These are phyloP conservation scores for Colletotrichum sp. DNA, from an alignment of 2,329 filamentous ascomycete genomes.

Conservation along the genomic window DNA sequence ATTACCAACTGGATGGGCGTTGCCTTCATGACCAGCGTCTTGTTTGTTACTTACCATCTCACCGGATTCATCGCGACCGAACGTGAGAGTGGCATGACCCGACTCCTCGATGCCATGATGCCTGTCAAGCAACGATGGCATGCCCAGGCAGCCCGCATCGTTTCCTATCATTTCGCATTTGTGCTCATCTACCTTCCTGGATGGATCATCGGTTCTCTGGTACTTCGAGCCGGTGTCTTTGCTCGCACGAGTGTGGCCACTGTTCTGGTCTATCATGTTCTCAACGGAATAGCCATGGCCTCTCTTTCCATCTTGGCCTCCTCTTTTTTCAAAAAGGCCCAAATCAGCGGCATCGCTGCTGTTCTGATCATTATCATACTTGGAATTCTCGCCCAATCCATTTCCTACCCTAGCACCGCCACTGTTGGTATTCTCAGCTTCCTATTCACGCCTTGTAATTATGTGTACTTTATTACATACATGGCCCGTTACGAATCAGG, in stretches of 20 bases:
- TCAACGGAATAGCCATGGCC: constrained; percentile 77
- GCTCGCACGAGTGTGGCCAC: constrained; percentile 66
- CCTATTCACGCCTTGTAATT: constrained; percentile 87
- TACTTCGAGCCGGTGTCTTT: constrained; percentile 70
- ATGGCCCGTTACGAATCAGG: constrained; percentile 78
- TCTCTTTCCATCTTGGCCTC: constrained; percentile 84
- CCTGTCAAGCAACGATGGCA: constrained; percentile 77
- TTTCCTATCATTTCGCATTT: constrained; percentile 83
- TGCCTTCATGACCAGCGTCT: constrained; percentile 78
- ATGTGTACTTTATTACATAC: constrained; percentile 78
- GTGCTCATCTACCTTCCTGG: constrained; percentile 80
- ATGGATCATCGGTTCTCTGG: constrained; percentile 79
- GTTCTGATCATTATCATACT: constrained; percentile 77
- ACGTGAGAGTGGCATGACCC: constrained; percentile 85
- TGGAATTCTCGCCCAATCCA: constrained; percentile 81
- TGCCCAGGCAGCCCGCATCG: constrained; percentile 76
- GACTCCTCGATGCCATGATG: constrained; percentile 91
- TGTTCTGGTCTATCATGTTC: constrained; percentile 75
- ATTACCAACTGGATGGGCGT: constrained; percentile 80
- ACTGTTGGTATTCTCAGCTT: constrained; percentile 74
- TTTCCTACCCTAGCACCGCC: constrained; percentile 65
- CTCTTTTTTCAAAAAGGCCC: constrained; percentile 84
- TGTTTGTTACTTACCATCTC: constrained; percentile 86
- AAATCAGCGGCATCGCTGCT: constrained; percentile 83
- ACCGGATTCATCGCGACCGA: constrained; percentile 87